These are phyloP conservation scores for Fragilaria crotonensis DNA, from an alignment of 108 stramenopile genomes.

Conservation along the genomic window DNA sequence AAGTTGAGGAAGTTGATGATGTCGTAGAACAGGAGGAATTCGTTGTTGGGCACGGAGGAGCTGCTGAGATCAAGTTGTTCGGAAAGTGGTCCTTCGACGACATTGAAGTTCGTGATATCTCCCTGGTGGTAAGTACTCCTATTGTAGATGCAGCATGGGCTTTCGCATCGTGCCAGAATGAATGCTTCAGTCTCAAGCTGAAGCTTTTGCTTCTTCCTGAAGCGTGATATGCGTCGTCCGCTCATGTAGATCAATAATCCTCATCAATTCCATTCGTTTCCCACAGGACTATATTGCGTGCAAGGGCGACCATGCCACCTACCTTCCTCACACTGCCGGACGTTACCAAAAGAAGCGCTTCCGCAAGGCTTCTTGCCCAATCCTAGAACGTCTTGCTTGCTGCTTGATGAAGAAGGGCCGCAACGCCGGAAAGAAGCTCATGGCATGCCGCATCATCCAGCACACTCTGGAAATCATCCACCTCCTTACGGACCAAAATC, in stretches of 20 bases:
- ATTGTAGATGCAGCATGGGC: too few relatives aligned
- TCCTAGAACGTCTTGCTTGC: slow-evolving; percentile 97
- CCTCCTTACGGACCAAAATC: slow-evolving; percentile 99
- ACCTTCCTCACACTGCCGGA: slow-evolving; percentile 99
- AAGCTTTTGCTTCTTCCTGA: too few relatives aligned
- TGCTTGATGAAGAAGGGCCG: slow-evolving; percentile 98
- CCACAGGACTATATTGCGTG: slow-evolving; percentile 90
- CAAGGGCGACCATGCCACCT: slow-evolving; percentile 96
- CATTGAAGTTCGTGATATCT: slow-evolving; percentile 97
- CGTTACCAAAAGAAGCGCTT: slow-evolving; percentile 99
- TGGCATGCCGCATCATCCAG: slow-evolving; percentile 97
- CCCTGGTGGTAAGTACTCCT: slow-evolving; percentile 68
- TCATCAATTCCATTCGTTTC: neutral
- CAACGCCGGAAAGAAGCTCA: slow-evolving; percentile 99
- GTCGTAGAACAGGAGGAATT: slow-evolving; percentile 70
- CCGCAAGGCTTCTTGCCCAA: slow-evolving; percentile 99
- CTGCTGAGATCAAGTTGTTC: slow-evolving; percentile 92
- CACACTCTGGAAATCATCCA: slow-evolving; percentile 99
- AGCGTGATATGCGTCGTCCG: too few relatives aligned
- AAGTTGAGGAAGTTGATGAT: slow-evolving; percentile 22
- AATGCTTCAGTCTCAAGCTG: too few relatives aligned
- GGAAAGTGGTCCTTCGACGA: slow-evolving; percentile 98
- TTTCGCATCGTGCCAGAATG: too few relatives aligned
- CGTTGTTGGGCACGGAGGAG: slow-evolving; percentile 59
- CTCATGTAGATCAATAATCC: too few relatives aligned